Evolutionary conservation across 2,329 filamentous ascomycete species (phyloP), one percentile per base, ranked within the genome.

Genomic region (Aureobasidium musti): DNA sequence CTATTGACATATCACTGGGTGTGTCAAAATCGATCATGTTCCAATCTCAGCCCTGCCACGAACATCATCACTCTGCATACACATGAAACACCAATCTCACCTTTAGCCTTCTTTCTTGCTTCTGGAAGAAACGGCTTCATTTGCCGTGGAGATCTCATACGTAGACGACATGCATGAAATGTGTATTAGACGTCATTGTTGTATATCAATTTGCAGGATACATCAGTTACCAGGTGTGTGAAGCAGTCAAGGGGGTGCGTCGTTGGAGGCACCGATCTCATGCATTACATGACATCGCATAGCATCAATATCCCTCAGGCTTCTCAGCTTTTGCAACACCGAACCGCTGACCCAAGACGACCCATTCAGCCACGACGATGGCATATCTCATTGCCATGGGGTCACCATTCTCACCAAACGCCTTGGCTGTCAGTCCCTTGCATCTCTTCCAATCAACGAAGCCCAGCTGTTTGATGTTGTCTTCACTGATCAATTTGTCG

Each of bases 271-370:
- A 30, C 39, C 5, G 4, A 7, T 2, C 14, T 43, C 21, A n/a
- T 26, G 54, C 54, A 59, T 56, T 37, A 23, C 52, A 26, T 56
- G 5, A 2, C 35, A 41, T 26, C 1, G 14, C 52, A 56, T 26
- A 2, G 2, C 3, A 63, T 63, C 59, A 69, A 41, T 63, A 64
- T 39, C 63, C 64, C 13, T 56, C 35, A 14, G 68, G 66, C 50
- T 60, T 67, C 52, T 68, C 33, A 7, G 76, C 79, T 66, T 63
- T 78, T 68, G 73, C 74, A 14, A 84, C 74, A 2, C 76, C 77
- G 67, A 84, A 82, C 45, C 77, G 72, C 71, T 79, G 71, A 5
- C 74, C 73, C 10, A 84, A 63, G n/a, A 81, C 76, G 5, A 84
- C 77, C 77, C 80, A 82, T 52, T 79, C 75, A 4, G 75, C 80